These are phyloP conservation scores for Ceratocystis lukuohia DNA, from an alignment of 2,329 filamentous ascomycete species.

Conservation along the genomic window DNA sequence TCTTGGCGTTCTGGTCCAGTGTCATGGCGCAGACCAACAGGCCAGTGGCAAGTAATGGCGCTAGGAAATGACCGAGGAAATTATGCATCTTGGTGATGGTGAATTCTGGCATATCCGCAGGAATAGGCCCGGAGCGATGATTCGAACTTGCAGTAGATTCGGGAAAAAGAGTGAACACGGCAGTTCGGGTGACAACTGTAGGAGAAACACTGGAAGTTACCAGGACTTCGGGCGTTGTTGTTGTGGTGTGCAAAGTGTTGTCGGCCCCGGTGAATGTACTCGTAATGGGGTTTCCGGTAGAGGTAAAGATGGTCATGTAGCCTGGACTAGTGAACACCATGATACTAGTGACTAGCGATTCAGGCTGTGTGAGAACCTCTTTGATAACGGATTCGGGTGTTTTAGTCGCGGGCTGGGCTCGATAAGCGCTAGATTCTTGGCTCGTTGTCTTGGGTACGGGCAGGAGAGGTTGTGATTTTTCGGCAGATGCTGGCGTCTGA, in stretches of 20 bases:
- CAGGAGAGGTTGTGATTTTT: not conserved
- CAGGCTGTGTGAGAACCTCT: not conserved
- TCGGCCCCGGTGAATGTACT: not conserved
- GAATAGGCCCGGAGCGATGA: not conserved
- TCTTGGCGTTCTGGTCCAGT: constrained; percentile 15
- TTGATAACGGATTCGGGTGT: not conserved
- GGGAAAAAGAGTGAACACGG: not conserved
- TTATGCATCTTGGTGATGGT: constrained; percentile 7
- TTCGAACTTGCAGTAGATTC: not conserved
- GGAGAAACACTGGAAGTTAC: not conserved
- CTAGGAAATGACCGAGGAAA: constrained; percentile 14
- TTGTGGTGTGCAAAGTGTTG: not conserved
- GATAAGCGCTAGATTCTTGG: not conserved
- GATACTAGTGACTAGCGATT: not conserved
- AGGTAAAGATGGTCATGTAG: not conserved
- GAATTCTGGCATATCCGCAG: constrained; percentile 3
- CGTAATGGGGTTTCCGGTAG: not conserved
- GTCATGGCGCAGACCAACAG: constrained; percentile 9
- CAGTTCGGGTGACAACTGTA: constrained; percentile 5
- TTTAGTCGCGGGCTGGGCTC: not conserved
- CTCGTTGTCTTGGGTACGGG: not conserved
- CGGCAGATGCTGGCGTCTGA: not conserved
- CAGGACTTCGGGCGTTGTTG: not conserved
- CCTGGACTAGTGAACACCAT: not conserved
- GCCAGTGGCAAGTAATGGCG: constrained; percentile 9